Conservation (phyloP, 805 yeast genomes). For the Candida nemodendra region DNA sequence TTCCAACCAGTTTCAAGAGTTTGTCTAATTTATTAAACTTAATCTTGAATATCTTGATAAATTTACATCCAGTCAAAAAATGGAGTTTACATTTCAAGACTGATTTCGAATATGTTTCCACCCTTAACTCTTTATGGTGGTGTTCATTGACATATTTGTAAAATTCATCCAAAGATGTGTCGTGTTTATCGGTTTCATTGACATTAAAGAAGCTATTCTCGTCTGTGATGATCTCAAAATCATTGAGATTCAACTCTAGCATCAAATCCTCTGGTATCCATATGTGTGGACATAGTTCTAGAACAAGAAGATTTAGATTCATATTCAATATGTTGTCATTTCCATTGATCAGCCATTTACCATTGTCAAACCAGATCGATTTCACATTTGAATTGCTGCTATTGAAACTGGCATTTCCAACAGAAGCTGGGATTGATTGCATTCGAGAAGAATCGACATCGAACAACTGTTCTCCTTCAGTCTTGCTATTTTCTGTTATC, state of each 20-base stretch:
- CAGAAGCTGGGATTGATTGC: not conserved
- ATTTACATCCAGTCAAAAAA: constrained; percentile 28
- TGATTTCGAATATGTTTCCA: constrained; percentile 2
- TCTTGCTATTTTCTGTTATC: constrained; percentile 25
- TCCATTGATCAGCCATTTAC: constrained; percentile 25
- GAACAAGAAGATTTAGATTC: constrained; percentile 22
- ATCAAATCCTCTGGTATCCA: constrained; percentile 35
- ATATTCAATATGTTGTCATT: constrained; percentile 17
- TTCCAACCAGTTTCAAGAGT: constrained; percentile 18
- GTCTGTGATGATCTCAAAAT: constrained; percentile 25
- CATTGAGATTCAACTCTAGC: constrained; percentile 20
- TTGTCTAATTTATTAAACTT: constrained; percentile 22
- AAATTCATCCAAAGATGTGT: constrained; percentile 18
- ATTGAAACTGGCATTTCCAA: not conserved
- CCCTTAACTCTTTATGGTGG: constrained; percentile 13
- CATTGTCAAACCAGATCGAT: constrained; percentile 27
- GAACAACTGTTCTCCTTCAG: constrained; percentile 7
- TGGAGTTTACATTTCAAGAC: constrained; percentile 11
- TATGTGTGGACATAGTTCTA: constrained; percentile 32
- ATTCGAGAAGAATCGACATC: constrained; percentile 1
- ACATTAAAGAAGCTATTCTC: constrained; percentile 25
- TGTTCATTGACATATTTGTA: constrained; percentile 19
- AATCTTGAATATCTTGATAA: constrained; percentile 29
- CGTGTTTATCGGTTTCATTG: constrained; percentile 7
- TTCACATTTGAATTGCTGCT: constrained; percentile 9